A percentile compares a stretch with the other conserved stretches of the same genome.
These are phyloP conservation scores for Setomelanomma holmii DNA, from an alignment of 2,329 filamentous ascomycete genomes.

Conservation along the genomic window DNA sequence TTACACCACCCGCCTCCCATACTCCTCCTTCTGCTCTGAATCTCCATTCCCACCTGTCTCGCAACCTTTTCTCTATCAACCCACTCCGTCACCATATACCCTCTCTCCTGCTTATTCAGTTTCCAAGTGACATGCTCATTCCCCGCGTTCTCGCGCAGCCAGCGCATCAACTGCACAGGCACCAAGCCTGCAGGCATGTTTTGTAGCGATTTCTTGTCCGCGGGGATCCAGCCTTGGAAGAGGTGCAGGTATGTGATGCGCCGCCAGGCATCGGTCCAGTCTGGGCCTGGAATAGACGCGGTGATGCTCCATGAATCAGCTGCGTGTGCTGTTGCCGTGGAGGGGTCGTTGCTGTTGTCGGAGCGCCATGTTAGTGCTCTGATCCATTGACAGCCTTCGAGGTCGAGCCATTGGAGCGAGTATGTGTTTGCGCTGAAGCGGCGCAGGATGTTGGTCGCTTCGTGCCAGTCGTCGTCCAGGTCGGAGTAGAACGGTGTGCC, in stretches of 20 bases:
- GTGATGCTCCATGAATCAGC: neutral
- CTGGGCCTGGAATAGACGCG: conserved; percentile 26
- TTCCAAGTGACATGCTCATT: conserved; percentile 25
- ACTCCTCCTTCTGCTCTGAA: conserved; percentile 37
- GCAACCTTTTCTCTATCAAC: conserved; percentile 48
- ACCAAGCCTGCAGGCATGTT: conserved; percentile 46
- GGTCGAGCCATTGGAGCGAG: conserved; percentile 67
- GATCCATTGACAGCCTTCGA: conserved; percentile 68
- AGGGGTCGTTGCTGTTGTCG: neutral
- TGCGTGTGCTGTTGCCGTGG: neutral
- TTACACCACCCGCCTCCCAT: conserved; percentile 38
- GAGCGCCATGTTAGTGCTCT: conserved; percentile 57
- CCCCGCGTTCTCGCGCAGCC: conserved; percentile 42
- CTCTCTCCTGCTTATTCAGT: conserved; percentile 26
- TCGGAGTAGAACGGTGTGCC: conserved; percentile 62
- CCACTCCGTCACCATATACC: conserved; percentile 41
- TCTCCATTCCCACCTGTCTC: conserved; percentile 36
- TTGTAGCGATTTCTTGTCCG: conserved; percentile 33
- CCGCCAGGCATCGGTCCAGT: conserved; percentile 54
- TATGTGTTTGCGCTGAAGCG: conserved; percentile 63
- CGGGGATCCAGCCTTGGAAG: conserved; percentile 55
- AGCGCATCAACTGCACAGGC: conserved; percentile 43
- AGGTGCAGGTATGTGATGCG: conserved; percentile 52
- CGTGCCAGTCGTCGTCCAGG: conserved; percentile 62
- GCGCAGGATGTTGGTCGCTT: conserved; percentile 63